Base-by-base conservation (phyloP, 768 basidiomycete species). In the Boletus reticulatus region DNA sequence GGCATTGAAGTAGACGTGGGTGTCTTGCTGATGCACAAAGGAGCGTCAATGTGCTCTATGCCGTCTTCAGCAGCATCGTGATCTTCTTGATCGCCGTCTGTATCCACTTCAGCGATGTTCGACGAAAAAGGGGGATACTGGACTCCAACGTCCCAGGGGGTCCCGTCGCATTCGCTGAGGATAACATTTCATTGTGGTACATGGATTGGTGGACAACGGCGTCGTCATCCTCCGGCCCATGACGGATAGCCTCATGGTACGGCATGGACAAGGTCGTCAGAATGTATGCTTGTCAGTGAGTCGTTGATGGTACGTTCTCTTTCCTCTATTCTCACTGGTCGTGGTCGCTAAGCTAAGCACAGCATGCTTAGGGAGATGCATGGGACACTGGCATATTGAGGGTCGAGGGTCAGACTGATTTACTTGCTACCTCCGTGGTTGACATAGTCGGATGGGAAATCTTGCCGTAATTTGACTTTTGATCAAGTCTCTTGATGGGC, bases 121-220 rank as follows among this genome's bases (percentile, higher is more conserved):
- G 65, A 66, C 4, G 72, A 53, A 45, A 69, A 20, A 68, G 73
- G 60, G 78, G 76, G 76, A 55, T 78, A 9, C 44, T 67, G 0
- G 51, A 75, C 13, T 32, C 58, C 1, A 22, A 63, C 20, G 72
- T 67, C 44, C 73, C 74, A 10, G 75, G 74, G 0, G 76, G 76
- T 2, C 65, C 68, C 22, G 55, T 59, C 8, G 68, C 57, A 2
- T 78, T 75, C 54, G 64, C 73, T 43, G 46, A 38, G 14, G 45
- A 62, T 7, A 43, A 72, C 37, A 52, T 62, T 22, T 60, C 65
- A 3, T 50, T 48, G 6, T 72, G 73, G 65, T 70, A 68, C 48
- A 43, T 57, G 48, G 67, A 67, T 1, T 59, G 69, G 42, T 71
- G 68, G 4, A 64, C 62, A n/a, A 58, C 57, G 1, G 56, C 2